Percentiles rank a stretch among this genome's conserved stretches.
Conservation (phyloP, 192 early-diverging fungal genomes). For the Linnemannia elongata region DNA sequence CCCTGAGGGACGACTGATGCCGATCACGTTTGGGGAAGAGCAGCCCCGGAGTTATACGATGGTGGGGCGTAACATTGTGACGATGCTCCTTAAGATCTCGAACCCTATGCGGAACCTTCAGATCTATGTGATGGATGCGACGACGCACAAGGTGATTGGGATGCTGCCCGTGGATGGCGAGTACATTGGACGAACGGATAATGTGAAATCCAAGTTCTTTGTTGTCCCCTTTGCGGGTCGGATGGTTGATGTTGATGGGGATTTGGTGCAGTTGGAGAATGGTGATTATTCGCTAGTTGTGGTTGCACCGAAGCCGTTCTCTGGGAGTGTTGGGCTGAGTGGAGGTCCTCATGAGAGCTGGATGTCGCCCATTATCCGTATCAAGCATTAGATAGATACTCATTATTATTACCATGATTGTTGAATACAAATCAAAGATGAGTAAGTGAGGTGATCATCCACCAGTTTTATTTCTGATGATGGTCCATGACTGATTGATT, state of each 20-base stretch:
- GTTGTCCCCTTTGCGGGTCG: conserved; percentile 19
- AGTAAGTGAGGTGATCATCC: neutral
- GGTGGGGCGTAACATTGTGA: conserved; percentile 11
- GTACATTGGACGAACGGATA: conserved; percentile 38
- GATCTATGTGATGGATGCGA: conserved; percentile 21
- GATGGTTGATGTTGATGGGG: neutral
- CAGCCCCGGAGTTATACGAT: conserved; percentile 22
- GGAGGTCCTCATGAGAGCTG: conserved; percentile 27
- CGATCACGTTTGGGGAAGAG: conserved; percentile 3
- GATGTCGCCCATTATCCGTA: conserved; percentile 24
- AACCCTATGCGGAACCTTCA: conserved; percentile 33
- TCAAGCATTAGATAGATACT: conserved; percentile 3
- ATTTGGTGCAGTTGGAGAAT: conserved; percentile 5
- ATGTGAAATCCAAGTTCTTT: conserved; percentile 38
- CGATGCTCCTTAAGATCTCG: conserved; percentile 35
- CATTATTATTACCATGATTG: no score
- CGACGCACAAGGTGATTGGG: conserved; percentile 12
- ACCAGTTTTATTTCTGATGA: neutral
- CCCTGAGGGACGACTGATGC: conserved; percentile 14
- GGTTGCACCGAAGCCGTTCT: conserved; percentile 45
- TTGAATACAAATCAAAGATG: neutral
- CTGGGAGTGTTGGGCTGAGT: neutral
- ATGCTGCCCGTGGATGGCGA: conserved; percentile 29
- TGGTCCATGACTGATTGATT: no score
- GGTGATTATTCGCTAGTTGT: conserved; percentile 37